Evolutionary conservation across 2,329 filamentous ascomycete genomes (phyloP).

Genomic region (Incumbomyces delicatus): DNA sequence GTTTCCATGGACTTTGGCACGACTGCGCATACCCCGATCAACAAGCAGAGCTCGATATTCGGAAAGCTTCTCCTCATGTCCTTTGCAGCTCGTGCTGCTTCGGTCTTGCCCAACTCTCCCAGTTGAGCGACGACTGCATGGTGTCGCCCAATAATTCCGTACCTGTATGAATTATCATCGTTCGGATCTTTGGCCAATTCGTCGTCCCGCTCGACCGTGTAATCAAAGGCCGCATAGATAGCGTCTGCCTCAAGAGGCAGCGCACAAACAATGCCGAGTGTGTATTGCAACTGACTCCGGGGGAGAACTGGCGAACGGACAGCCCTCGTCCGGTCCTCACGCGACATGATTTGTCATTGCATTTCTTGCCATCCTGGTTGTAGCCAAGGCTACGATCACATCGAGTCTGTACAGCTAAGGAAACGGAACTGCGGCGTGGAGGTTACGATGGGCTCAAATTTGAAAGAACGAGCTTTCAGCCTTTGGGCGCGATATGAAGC

Average conservation of each 20-base stretch:
- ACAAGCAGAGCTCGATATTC: conserved; percentile 26
- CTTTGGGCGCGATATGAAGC: too few species aligned
- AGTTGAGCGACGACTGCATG: conserved; percentile 26
- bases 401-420: too few species aligned
- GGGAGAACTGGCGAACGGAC: too few species aligned
- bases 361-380: too few species aligned
- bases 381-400: too few species aligned
- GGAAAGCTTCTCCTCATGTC: conserved; percentile 28
- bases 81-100: conserved; percentile 19
- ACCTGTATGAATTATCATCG: conserved; percentile 25
- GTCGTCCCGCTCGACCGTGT: conserved; percentile 16
- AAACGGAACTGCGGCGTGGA: too few species aligned
- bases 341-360: too few species aligned
- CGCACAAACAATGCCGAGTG: conserved; percentile 1
- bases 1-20: too few species aligned
- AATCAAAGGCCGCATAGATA: conserved; percentile 10
- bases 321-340: too few species aligned
- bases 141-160: conserved; percentile 22
- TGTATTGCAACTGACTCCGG: background rate
- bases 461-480: too few species aligned
- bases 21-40: conserved; percentile 36
- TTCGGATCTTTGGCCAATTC: conserved; percentile 18
- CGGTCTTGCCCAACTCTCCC: conserved; percentile 22
- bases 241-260: conserved; percentile 23
- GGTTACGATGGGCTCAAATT: too few species aligned